These are phyloP conservation scores for Syzygium jambos DNA, from an alignment of 345 rosid species.

Conservation along the genomic window DNA sequence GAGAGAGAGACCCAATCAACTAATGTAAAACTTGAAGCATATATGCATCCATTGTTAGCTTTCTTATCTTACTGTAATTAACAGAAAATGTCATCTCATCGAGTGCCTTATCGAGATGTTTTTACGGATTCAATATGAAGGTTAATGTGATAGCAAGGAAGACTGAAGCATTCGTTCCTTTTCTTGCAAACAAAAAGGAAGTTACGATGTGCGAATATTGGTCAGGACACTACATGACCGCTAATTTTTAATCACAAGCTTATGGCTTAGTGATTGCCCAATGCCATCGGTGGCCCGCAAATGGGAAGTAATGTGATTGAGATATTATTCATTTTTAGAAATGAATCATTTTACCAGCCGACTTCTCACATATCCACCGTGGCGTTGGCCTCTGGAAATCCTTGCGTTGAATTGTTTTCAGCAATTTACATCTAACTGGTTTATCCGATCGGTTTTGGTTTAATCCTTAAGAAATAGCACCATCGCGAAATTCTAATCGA, in stretches of 20 bases:
- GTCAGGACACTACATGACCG: not conserved
- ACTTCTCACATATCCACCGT: not conserved
- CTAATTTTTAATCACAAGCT: too few relatives aligned
- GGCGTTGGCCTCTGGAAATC: not conserved
- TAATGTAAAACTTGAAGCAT: not conserved
- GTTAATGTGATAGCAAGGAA: too few relatives aligned
- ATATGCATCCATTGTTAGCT: not conserved
- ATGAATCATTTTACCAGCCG: too few relatives aligned
- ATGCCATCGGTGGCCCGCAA: too few relatives aligned
- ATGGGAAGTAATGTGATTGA: too few relatives aligned
- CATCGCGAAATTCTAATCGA: not conserved
- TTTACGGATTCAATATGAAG: too few relatives aligned
- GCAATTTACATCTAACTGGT: not conserved
- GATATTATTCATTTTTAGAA: too few relatives aligned
- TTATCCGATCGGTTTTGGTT: not conserved
- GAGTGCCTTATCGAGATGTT: too few relatives aligned
- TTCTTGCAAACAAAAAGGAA: too few relatives aligned
- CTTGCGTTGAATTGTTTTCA: rapidly evolving
- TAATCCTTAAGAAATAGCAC: not conserved
- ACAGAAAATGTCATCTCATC: too few relatives aligned
- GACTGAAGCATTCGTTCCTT: too few relatives aligned
- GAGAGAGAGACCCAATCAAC: not conserved
- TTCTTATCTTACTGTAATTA: not conserved
- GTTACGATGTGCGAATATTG: not conserved
- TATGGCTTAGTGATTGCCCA: too few relatives aligned